These are phyloP conservation scores for Helotiales sp. DNA, from an alignment of 2,329 filamentous ascomycete genomes.

Conservation along the genomic window DNA sequence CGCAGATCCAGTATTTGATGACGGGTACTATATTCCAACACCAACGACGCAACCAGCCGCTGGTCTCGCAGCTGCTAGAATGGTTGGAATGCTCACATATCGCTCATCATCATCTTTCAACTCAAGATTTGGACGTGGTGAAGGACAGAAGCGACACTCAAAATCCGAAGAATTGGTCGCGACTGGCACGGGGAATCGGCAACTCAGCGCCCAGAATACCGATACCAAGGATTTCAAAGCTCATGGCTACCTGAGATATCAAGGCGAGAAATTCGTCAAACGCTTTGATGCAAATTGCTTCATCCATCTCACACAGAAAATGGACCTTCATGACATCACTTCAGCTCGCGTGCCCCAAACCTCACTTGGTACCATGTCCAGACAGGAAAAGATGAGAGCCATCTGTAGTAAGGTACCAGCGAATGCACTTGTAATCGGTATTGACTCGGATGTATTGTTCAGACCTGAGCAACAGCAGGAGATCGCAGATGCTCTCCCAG, in stretches of 20 bases:
- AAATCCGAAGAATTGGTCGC: constrained; percentile 36
- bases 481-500: not conserved
- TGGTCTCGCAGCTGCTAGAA: not conserved
- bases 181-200: constrained; percentile 37
- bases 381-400: not conserved
- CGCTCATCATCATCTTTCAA: not conserved
- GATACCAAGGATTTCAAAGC: constrained; percentile 92
- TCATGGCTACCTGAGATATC: constrained; percentile 95
- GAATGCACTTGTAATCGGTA: not conserved
- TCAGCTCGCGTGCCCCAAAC: not conserved
- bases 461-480: not conserved
- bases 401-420: not conserved
- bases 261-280: constrained; percentile 94
- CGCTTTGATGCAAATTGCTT: constrained; percentile 99
- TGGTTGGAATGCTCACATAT: not conserved
- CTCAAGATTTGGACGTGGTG: not conserved
- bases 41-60: not conserved
- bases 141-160: not conserved
- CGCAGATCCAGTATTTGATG: not conserved
- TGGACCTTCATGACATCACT: constrained; percentile 95
- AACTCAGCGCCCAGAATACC: not conserved
- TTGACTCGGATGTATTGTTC: not conserved
- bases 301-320: constrained; percentile 95
- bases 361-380: not conserved
- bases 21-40: not conserved